Percentiles rank a stretch among this genome's conserved stretches.
phyloP scores from a whole-genome alignment of 768 basidiomycete genomes.

The Suillus sp. region DNA sequence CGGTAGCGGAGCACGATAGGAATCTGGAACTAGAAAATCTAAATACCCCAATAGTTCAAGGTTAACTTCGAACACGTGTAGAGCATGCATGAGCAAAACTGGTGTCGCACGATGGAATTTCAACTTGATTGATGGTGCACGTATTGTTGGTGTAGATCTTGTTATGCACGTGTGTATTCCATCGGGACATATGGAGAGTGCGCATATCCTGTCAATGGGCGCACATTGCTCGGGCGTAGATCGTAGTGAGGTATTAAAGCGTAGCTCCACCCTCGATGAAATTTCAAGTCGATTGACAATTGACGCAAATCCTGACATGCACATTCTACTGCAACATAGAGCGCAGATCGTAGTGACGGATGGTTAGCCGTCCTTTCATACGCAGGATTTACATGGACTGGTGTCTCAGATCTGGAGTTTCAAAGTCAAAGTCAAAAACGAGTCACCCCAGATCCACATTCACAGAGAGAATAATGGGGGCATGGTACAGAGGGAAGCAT shows the following conservation, averaged over 20 bases:
- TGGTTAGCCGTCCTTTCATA: neutral
- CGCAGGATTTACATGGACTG: neutral
- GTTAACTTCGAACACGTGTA: slow-evolving; percentile 3
- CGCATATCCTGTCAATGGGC: neutral
- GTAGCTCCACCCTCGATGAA: neutral
- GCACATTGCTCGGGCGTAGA: neutral
- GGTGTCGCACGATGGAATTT: neutral
- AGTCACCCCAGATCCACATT: neutral
- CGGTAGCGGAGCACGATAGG: neutral
- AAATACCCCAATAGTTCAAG: neutral
- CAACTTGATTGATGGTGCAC: neutral
- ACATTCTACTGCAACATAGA: neutral
- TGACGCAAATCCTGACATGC: neutral
- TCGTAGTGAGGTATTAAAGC: neutral
- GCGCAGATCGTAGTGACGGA: too few relatives aligned
- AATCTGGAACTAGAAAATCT: neutral
- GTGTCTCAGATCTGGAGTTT: neutral
- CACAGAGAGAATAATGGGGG: too few relatives aligned
- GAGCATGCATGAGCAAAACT: neutral
- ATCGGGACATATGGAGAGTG: neutral
- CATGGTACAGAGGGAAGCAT: too few relatives aligned
- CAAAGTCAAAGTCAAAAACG: neutral
- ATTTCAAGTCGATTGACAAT: neutral
- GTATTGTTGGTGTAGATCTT: neutral
- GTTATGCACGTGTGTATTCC: neutral